Conservation (phyloP, 2,329 filamentous ascomycete genomes). For the Claviceps purpurea region DNA sequence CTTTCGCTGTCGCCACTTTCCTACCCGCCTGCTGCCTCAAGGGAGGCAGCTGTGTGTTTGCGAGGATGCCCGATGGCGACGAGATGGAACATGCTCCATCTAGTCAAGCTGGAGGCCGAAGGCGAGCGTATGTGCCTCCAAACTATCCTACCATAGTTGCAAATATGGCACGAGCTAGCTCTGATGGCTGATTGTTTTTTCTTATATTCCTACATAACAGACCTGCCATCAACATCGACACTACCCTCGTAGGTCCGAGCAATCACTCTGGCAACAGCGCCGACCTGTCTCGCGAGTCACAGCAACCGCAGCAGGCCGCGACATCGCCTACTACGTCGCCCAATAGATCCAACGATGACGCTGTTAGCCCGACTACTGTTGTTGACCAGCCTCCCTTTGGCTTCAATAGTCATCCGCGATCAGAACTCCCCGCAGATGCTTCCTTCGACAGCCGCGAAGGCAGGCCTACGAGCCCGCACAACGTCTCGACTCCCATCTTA, state of each 20-base stretch:
- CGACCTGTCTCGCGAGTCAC: slow-evolving; percentile 16
- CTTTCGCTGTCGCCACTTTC: neutral
- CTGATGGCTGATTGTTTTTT: neutral
- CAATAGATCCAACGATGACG: slow-evolving; percentile 24
- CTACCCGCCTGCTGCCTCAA: slow-evolving; percentile 6
- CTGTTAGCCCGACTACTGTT: slow-evolving; percentile 26
- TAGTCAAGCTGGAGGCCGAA: slow-evolving; percentile 13
- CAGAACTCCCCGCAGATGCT: slow-evolving; percentile 38
- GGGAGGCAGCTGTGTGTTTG: slow-evolving; percentile 10
- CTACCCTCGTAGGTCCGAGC: slow-evolving; percentile 24
- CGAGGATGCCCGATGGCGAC: slow-evolving; percentile 12
- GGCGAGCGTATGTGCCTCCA: slow-evolving; percentile 24
- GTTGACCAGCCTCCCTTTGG: slow-evolving; percentile 18
- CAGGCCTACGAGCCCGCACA: slow-evolving; percentile 58
- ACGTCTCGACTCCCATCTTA: slow-evolving; percentile 48
- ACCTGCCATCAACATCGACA: slow-evolving; percentile 43
- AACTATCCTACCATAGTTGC: neutral
- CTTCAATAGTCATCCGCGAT: slow-evolving; percentile 13
- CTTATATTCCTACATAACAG: slow-evolving; percentile 15
- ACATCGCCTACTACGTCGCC: slow-evolving; percentile 24
- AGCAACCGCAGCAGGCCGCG: slow-evolving; percentile 5
- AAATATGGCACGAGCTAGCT: neutral
- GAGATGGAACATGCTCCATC: slow-evolving; percentile 9
- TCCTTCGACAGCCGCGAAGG: slow-evolving; percentile 55
- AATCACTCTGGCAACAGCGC: slow-evolving; percentile 13